Base-by-base conservation (phyloP, 2,329 filamentous ascomycete genomes). In the Westerdykella ornata region DNA sequence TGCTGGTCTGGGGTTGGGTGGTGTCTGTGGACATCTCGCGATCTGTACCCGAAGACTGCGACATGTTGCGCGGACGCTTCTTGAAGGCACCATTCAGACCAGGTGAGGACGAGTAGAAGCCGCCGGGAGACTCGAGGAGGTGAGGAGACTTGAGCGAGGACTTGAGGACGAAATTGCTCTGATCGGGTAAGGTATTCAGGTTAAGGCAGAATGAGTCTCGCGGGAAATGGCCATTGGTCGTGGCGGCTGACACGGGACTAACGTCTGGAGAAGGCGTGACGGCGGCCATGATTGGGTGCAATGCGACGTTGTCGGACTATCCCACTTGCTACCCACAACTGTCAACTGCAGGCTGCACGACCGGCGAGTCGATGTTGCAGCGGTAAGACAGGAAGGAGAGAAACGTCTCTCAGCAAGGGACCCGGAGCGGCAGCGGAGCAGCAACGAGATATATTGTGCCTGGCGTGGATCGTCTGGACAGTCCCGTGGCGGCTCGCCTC, bases 201-300 rank as follows among this genome's bases (percentile, higher is more conserved):
- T 61, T 64, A 54, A 67, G 65, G 54, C 57, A 63, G 52, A 67
- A 67, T 33, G 62, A 62, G 47, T 67, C 64, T 46, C 52, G 57
- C 47, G 60, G 59, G 38, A 64, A 65, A 15, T 55, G 60, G 43
- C 60, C 56, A 60, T 63, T 65, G 56, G 60, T 63, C 39, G 62
- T 63, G 41, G 62, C 61, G 53, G 63, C 63, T 63, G 64, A 67
- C 61, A 66, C 56, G 55, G 65, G 65, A 62, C 63, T 66, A 59
- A 66, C 59, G 47, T 67, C 63, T 64, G 65, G 63, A 53, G 64
- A 66, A 45, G 63, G 65, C 47, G 63, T 65, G 39, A 65, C 56
- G 40, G 46, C 55, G 16, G 60, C 58, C 64, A 67, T 67, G 61
- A 66, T 67, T 65, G 64, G 62, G 56, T 13, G 30, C 22, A 11